Conservation (phyloP, 169 alveolate species). For the Besnoitia besnoiti region DNA sequence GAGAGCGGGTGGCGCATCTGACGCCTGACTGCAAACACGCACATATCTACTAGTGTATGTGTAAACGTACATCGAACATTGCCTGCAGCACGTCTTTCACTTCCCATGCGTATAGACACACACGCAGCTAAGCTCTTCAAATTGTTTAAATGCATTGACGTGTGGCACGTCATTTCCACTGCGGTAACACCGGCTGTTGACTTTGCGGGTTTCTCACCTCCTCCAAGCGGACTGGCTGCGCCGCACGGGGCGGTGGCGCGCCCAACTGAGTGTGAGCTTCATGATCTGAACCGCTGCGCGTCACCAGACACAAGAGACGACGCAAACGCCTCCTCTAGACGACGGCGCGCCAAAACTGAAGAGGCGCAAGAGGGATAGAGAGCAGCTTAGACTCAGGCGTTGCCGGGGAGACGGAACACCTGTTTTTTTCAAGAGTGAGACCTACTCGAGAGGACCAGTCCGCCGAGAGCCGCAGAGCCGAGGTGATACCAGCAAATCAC, state of each 20-base stretch:
- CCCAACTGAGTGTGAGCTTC: not conserved
- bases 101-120: no score
- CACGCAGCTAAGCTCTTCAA: no score
- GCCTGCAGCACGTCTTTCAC: no score
- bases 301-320: no score
- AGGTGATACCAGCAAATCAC: conserved; percentile 34
- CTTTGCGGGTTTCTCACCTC: not conserved
- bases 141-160: no score
- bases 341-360: not conserved
- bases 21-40: no score
- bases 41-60: no score
- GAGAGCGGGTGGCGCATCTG: no score
- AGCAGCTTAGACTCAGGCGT: not conserved
- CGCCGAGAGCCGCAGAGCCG: conserved; percentile 51
- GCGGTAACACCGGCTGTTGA: no score
- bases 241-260: not conserved
- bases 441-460: conserved; percentile 38
- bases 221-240: not conserved
- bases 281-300: conserved; percentile 26
- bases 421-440: not conserved
- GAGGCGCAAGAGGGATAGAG: not conserved
- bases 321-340: not conserved
- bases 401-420: not conserved
- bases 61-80: no score
- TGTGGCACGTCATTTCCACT: no score